Evolutionary conservation across 2,329 filamentous ascomycete genomes (phyloP).

Genomic region (Fusarium sarcochroum): DNA sequence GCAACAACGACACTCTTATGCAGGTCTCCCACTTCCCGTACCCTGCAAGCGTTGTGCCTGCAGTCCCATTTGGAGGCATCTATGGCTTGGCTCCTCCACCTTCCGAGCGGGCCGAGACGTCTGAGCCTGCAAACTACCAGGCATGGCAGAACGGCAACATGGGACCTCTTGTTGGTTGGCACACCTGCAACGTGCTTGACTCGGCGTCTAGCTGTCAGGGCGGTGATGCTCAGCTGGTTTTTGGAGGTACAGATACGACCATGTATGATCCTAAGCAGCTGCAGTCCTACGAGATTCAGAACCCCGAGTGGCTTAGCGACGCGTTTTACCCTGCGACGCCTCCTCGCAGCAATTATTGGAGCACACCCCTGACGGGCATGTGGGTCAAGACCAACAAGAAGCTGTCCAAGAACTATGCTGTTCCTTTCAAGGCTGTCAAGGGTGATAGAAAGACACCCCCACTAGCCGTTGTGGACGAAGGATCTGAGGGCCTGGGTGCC

Average conservation of each 20-base stretch:
- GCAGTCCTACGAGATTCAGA: conserved; percentile 10
- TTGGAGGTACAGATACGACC: conserved; percentile 7
- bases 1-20: neutral
- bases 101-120: neutral
- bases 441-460: conserved; percentile 9
- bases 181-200: neutral
- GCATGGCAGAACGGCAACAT: conserved; percentile 3
- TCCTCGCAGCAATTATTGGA: conserved; percentile 25
- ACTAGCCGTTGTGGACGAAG: conserved; percentile 24
- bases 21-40: conserved; percentile 14
- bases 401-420: conserved; percentile 16
- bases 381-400: conserved; percentile 3
- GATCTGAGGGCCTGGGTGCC: conserved; percentile 23
- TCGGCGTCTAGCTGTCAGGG: conserved; percentile 1
- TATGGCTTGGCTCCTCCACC: conserved; percentile 8
- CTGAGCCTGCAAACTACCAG: conserved; percentile 8
- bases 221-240: conserved; percentile 5
- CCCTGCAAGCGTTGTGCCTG: neutral
- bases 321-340: conserved; percentile 19
- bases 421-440: conserved; percentile 10
- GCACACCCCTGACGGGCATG: conserved; percentile 9
- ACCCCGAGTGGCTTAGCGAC: conserved; percentile 22
- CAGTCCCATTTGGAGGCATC: conserved; percentile 2
- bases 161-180: conserved; percentile 10
- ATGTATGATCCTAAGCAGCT: neutral